phyloP scores from a whole-genome alignment of 1,139 yeast genomes.

The Chernovozyma sophiae-reginae region DNA sequence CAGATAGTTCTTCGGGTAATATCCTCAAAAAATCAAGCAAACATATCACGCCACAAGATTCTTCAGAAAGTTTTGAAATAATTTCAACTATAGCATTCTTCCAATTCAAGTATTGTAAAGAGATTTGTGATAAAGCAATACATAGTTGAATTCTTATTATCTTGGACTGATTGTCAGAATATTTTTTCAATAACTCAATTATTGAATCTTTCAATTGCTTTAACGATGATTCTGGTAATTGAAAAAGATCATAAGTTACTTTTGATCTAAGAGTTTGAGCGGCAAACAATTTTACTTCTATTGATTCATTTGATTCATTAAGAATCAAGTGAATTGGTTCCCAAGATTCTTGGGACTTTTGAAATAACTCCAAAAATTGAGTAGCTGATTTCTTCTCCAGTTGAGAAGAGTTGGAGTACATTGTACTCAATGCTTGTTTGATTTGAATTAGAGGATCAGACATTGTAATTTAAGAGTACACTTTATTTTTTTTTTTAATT shows the following conservation, averaged over 20 bases:
- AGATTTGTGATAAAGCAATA: constrained; percentile 74
- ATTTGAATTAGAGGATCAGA: constrained; percentile 20
- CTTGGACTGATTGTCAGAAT: constrained; percentile 38
- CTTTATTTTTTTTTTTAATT: background rate
- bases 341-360: constrained; percentile 77
- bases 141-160: constrained; percentile 76
- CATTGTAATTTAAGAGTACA: no score
- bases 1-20: constrained; percentile 86
- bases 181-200: constrained; percentile 49
- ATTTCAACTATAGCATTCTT: constrained; percentile 66
- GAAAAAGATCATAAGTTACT: constrained; percentile 77
- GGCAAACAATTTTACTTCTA: constrained; percentile 71
- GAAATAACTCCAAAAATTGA: constrained; percentile 70
- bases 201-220: constrained; percentile 59
- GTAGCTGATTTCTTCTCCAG: constrained; percentile 58
- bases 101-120: constrained; percentile 79
- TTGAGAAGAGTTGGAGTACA: constrained; percentile 54
- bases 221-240: constrained; percentile 52
- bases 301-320: constrained; percentile 17
- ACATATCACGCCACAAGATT: constrained; percentile 18
- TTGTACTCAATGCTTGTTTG: constrained; percentile 52
- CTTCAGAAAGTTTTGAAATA: constrained; percentile 43
- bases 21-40: constrained; percentile 75
- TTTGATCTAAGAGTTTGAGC: constrained; percentile 89
- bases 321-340: constrained; percentile 39